Conservation (phyloP, 2,329 filamentous ascomycete species). For the Teratosphaeria destructans region DNA sequence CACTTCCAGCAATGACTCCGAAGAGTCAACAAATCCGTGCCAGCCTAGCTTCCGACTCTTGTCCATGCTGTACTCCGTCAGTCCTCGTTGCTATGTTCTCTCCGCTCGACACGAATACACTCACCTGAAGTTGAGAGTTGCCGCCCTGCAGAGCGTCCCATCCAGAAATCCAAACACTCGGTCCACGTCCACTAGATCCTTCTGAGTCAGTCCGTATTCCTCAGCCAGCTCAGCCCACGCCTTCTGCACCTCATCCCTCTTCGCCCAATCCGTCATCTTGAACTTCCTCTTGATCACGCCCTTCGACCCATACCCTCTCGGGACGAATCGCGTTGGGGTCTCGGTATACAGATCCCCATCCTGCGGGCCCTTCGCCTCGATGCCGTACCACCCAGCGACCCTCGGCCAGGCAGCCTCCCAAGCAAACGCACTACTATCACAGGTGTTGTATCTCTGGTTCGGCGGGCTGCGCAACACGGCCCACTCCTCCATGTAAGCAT, state of each 20-base stretch:
- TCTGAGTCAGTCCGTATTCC: constrained; percentile 29
- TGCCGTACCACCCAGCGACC: constrained; percentile 36
- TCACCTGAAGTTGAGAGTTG: constrained; percentile 14
- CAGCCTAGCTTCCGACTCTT: constrained; percentile 38
- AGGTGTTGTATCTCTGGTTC: constrained; percentile 41
- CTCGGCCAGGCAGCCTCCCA: constrained; percentile 42
- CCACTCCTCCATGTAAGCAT: constrained; percentile 43
- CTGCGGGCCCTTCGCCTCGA: constrained; percentile 20
- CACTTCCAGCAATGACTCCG: constrained; percentile 28
- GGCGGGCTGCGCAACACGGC: constrained; percentile 31
- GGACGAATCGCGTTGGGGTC: constrained; percentile 15
- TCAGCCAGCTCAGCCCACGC: constrained; percentile 37
- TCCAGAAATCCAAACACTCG: constrained; percentile 41
- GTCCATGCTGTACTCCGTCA: constrained; percentile 26
- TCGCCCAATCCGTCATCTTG: constrained; percentile 34
- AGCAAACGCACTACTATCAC: constrained; percentile 37
- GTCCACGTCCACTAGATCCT: constrained; percentile 30
- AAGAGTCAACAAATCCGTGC: constrained; percentile 37
- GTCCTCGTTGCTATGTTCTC: neutral
- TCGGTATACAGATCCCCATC: constrained; percentile 16
- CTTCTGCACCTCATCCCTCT: constrained; percentile 32
- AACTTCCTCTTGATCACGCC: constrained; percentile 18
- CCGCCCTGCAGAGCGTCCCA: constrained; percentile 27
- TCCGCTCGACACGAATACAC: neutral
- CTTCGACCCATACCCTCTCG: constrained; percentile 19